Evolutionary conservation across 345 rosid genomes (phyloP), one percentile per base, ranked within the genome.

Genomic region (Eucalyptus shirleyi): DNA sequence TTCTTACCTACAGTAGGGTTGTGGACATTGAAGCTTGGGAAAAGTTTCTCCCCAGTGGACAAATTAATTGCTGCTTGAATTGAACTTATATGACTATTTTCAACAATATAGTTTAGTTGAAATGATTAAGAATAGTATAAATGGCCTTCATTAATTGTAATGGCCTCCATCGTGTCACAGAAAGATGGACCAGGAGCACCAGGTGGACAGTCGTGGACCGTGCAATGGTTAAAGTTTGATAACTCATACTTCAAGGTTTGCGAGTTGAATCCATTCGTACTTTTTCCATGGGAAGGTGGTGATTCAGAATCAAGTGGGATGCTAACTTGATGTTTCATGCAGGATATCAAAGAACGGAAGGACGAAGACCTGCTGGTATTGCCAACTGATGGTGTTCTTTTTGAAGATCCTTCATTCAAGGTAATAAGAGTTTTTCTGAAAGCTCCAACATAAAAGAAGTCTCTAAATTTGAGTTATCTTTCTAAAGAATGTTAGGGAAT

Each of bases 201-300:
- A 89, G 99, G 99, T 90, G 99, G 99, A 92, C 99, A 96, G 89
- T 98, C 99, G 18, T 97, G 99, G 99, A 98, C 99, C 12, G 95
- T 90, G 92, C 91, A 98, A 90, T 98, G 99, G 99, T 94, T 98
- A 91, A 96, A 96, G 92, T 98, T 98, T 91, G 99, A 98, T 90
- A 97, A 98, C 88, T 98, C 98, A 60, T 98, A 98, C 93, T 98
- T 98, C 94, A 98, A 97, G 99, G 99, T 98, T 90, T 88, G 92
- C 18, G 47, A 30, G 51, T 60, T 90, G 42, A 56, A 47, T 86
- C 32, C 77, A 50, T 65, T 4, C 1, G 49, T 60, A 37, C 45
- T 86, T 86, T 83, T 88, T 60, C 32, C 88, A 23, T 42, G 60
- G 72, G 26, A 24, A 28, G 44, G 16, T 81, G 42, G 53, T 56